Evolutionary conservation across 1,284 basidiomycete species (phyloP).

Genomic region (Trichosporon sp.): DNA sequence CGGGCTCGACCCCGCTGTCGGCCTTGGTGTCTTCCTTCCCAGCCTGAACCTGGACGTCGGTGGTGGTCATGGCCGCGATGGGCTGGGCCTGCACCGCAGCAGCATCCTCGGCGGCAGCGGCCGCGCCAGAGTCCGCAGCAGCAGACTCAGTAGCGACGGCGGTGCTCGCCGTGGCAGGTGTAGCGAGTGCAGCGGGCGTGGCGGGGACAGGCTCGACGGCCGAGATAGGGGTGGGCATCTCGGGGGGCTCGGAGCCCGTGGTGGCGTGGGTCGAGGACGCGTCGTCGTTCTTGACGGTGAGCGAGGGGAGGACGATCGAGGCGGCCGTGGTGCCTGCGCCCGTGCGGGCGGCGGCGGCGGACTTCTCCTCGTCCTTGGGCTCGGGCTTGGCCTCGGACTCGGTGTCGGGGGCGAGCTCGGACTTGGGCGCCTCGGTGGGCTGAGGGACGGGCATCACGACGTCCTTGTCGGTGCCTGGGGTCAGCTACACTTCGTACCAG

Average conservation of each 20-base stretch:
- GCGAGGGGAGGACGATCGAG: background rate
- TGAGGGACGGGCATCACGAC: too few relatives aligned
- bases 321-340: too few relatives aligned
- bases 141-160: background rate
- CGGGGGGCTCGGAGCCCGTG: background rate
- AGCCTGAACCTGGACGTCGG: background rate
- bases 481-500: background rate
- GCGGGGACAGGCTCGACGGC: background rate
- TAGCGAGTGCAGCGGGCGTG: background rate
- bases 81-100: background rate
- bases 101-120: background rate
- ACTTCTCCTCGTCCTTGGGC: too few relatives aligned
- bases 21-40: background rate
- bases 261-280: background rate
- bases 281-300: background rate
- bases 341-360: too few relatives aligned
- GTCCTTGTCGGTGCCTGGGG: background rate
- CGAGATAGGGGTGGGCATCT: background rate
- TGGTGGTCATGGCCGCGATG: background rate
- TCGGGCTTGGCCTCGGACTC: background rate
- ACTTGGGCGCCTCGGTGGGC: background rate
- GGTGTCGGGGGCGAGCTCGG: background rate
- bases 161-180: background rate
- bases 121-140: background rate
- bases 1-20: background rate